These are phyloP conservation scores for Solanum megistacrolobum DNA, from an alignment of 257 asterid genomes.

Conservation along the genomic window DNA sequence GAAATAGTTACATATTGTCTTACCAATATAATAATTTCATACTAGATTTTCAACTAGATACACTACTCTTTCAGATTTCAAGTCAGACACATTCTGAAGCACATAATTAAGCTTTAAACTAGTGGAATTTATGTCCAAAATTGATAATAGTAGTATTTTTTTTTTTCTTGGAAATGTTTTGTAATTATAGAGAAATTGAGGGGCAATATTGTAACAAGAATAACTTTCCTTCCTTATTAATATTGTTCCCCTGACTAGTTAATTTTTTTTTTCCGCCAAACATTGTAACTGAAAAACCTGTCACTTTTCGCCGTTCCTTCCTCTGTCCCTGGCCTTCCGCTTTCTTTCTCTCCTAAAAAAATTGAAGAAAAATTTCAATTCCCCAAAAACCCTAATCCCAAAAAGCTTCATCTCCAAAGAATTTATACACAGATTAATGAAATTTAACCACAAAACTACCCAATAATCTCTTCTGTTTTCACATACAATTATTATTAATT, in stretches of 20 bases:
- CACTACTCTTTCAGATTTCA: too few species aligned
- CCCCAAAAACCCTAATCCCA: not conserved
- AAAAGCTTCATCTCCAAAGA: not conserved
- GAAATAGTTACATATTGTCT: not conserved
- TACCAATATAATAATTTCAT: not conserved
- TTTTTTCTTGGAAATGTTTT: not conserved
- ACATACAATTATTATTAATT: not conserved
- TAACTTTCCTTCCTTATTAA: not conserved
- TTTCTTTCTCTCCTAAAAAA: not conserved
- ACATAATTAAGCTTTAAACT: not conserved
- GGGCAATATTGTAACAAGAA: not conserved
- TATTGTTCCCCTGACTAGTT: not conserved
- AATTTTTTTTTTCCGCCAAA: not conserved
- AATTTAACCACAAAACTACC: not conserved
- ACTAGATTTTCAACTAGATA: not conserved
- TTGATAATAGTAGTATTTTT: not conserved
- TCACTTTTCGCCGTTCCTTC: slow-evolving; percentile 8
- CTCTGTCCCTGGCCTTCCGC: not conserved
- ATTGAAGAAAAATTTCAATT: not conserved
- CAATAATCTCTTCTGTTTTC: not conserved
- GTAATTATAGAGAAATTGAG: not conserved
- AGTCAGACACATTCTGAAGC: too few species aligned
- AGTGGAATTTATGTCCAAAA: not conserved
- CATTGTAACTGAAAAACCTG: slow-evolving; percentile 26
- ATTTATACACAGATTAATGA: not conserved